Conservation (phyloP, 345 rosid species). For the Citrus hindsii region DNA sequence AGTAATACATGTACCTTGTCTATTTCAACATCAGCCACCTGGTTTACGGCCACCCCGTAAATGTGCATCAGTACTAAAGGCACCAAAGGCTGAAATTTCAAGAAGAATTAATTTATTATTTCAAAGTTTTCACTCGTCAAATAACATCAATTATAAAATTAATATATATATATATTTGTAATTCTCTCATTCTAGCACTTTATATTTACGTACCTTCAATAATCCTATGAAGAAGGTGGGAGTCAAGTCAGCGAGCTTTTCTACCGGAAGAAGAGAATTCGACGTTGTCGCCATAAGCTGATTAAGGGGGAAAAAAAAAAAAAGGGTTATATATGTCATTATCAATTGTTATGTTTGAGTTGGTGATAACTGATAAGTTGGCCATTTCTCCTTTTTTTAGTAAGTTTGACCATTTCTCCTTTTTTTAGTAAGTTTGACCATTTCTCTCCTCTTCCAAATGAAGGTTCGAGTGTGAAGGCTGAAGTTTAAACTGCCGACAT, state of each 20-base stretch:
- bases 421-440: too few relatives aligned
- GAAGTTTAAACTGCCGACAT: too few relatives aligned
- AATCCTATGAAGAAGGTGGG: constrained; percentile 22
- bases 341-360: too few relatives aligned
- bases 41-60: constrained; percentile 30
- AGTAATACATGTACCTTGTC: constrained; percentile 22
- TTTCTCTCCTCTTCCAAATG: too few relatives aligned
- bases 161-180: too few relatives aligned
- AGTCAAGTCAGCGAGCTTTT: constrained; percentile 19
- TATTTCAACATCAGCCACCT: constrained; percentile 28
- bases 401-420: too few relatives aligned
- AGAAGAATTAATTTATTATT: background rate
- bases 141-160: too few relatives aligned
- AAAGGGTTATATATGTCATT: background rate
- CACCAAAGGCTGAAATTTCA: constrained; percentile 21
- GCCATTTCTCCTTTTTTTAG: too few relatives aligned
- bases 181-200: too few relatives aligned
- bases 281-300: constrained; percentile 27
- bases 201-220: constrained; percentile 25
- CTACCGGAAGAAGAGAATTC: constrained; percentile 26
- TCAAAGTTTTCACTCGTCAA: too few relatives aligned
- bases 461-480: too few relatives aligned
- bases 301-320: background rate
- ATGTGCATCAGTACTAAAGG: constrained; percentile 24
- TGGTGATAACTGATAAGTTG: too few relatives aligned